These are phyloP conservation scores for Sambucus nigra DNA, from an alignment of 129 eudicot genomes.

Conservation along the genomic window DNA sequence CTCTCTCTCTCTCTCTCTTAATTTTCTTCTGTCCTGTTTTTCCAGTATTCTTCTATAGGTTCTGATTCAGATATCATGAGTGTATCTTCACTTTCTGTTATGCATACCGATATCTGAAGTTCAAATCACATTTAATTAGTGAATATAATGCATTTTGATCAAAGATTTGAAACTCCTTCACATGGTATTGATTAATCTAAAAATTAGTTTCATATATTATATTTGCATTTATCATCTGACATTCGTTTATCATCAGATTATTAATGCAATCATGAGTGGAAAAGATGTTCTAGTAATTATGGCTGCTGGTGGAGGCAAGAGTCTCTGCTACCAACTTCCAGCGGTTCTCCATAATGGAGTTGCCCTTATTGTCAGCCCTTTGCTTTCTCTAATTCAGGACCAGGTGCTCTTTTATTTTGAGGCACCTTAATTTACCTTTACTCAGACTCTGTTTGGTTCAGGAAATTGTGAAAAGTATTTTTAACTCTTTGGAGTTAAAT, in stretches of 20 bases:
- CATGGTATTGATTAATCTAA: background rate
- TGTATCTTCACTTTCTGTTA: too few relatives aligned
- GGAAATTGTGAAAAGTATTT: too few relatives aligned
- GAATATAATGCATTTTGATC: too few relatives aligned
- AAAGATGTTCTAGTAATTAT: conserved; percentile 94
- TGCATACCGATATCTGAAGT: too few relatives aligned
- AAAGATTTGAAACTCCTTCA: background rate
- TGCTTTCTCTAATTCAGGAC: conserved; percentile 97
- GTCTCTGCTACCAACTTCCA: conserved; percentile 99
- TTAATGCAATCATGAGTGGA: conserved; percentile 87
- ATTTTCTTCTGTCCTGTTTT: too few relatives aligned
- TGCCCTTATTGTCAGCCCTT: conserved; percentile 89
- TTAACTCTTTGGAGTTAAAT: too few relatives aligned
- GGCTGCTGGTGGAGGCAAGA: conserved; percentile 99
- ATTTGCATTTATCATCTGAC: background rate
- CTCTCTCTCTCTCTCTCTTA: too few relatives aligned
- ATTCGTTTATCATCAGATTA: conserved; percentile 37
- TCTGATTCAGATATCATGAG: too few relatives aligned
- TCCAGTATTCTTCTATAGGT: too few relatives aligned
- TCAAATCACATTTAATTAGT: too few relatives aligned
- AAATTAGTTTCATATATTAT: background rate
- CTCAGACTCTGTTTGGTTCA: too few relatives aligned
- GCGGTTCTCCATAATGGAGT: conserved; percentile 77
- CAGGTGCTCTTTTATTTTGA: conserved; percentile 41
- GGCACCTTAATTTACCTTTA: background rate